Evolutionary conservation across 2,329 filamentous ascomycete genomes (phyloP).

Genomic region (Didymella exigua): DNA sequence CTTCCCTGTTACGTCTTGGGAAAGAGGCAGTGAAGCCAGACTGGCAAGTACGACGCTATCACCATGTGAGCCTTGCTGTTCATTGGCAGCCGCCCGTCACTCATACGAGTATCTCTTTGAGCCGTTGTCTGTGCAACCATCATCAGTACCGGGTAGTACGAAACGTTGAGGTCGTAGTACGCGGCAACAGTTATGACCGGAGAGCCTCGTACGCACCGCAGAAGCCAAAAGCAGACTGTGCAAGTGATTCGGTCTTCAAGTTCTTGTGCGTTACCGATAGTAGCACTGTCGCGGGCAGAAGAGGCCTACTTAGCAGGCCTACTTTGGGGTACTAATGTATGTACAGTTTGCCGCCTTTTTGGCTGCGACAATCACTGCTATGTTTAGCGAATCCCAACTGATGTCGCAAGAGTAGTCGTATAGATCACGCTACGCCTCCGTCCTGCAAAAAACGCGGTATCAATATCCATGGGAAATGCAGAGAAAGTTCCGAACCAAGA

Average conservation of each 20-base stretch:
- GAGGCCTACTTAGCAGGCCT: too few relatives aligned
- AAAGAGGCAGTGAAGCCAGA: not conserved
- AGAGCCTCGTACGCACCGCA: conserved; percentile 1
- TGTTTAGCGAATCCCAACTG: not conserved
- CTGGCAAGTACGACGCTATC: not conserved
- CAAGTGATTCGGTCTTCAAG: not conserved
- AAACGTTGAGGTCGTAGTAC: not conserved
- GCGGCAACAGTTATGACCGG: not conserved
- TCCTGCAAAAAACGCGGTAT: conserved; percentile 7
- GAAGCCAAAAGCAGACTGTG: not conserved
- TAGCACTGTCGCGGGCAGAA: too few relatives aligned
- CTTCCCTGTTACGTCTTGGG: not conserved
- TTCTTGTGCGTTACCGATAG: conserved; percentile 3
- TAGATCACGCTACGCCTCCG: not conserved
- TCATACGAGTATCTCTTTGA: not conserved
- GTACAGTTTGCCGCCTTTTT: too few relatives aligned
- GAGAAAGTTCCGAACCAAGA: not conserved
- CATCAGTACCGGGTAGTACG: not conserved
- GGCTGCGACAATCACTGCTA: too few relatives aligned
- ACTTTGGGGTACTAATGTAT: too few relatives aligned
- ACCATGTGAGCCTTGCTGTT: too few relatives aligned
- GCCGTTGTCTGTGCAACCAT: not conserved
- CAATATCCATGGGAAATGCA: conserved; percentile 2
- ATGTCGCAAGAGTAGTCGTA: conserved; percentile 7
- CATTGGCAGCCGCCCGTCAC: not conserved